Evolutionary conservation across 176 grass and related monocot genomes (phyloP).

Genomic region (Leersia perrieri): DNA sequence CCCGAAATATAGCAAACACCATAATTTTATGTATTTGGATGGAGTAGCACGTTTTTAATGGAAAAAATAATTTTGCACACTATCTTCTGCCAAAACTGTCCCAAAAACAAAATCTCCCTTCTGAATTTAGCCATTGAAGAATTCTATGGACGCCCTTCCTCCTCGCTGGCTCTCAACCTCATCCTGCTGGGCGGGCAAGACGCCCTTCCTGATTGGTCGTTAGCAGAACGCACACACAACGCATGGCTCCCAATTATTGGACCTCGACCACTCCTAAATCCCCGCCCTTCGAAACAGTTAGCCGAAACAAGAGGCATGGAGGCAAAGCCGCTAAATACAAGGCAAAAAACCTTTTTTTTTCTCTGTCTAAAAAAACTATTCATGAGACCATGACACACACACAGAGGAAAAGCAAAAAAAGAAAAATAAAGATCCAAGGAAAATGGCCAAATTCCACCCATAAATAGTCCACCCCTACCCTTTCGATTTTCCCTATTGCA

Average conservation of each 20-base stretch:
- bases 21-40: neutral
- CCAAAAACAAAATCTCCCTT: neutral
- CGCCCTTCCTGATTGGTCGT: slow-evolving; percentile 10
- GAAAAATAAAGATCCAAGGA: neutral
- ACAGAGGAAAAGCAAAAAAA: neutral
- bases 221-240: neutral
- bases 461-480: slow-evolving; percentile 31
- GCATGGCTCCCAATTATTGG: slow-evolving; percentile 45
- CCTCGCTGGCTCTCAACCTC: neutral
- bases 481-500: slow-evolving; percentile 25
- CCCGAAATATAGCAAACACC: no score
- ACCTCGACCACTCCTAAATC: slow-evolving; percentile 34
- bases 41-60: neutral
- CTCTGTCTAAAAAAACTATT: neutral
- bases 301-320: slow-evolving; percentile 5
- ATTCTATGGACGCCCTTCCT: neutral
- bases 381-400: neutral
- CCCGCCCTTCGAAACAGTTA: neutral
- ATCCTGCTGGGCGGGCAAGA: neutral
- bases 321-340: slow-evolving; percentile 7
- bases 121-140: slow-evolving; percentile 17
- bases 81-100: neutral
- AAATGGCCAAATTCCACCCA: neutral
- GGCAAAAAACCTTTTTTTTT: neutral
- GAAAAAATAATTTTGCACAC: neutral